Percentiles rank a stretch among this genome's conserved stretches.
phyloP scores from a whole-genome alignment of 345 rosid genomes.

The Aegle marmelos region DNA sequence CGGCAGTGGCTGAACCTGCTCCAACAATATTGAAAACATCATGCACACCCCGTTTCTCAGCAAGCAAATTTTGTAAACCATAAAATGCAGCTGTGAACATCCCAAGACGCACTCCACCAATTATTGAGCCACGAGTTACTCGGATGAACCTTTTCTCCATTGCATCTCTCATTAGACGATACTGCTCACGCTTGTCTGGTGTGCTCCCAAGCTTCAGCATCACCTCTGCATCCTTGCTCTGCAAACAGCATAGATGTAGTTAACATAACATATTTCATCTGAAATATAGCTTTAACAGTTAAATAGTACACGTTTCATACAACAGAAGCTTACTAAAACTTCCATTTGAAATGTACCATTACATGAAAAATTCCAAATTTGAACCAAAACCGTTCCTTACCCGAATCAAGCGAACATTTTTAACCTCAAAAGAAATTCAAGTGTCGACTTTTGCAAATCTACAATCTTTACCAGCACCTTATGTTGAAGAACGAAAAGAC shows the following conservation, averaged over 20 bases:
- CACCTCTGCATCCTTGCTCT: constrained; percentile 97
- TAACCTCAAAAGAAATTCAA: neutral
- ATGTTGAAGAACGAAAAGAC: neutral
- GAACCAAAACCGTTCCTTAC: neutral
- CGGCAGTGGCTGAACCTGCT: constrained; percentile 96
- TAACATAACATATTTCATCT: neutral
- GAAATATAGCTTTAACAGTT: neutral
- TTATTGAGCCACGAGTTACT: constrained; percentile 84
- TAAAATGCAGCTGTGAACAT: constrained; percentile 84
- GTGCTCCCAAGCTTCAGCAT: constrained; percentile 97
- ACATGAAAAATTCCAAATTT: neutral
- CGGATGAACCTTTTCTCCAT: constrained; percentile 90
- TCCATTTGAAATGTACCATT: neutral
- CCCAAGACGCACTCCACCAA: constrained; percentile 92
- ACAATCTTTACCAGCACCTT: neutral
- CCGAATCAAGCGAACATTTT: neutral
- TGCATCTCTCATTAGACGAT: constrained; percentile 86
- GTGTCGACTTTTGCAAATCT: neutral
- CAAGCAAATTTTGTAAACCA: constrained; percentile 70
- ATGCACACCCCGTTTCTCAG: constrained; percentile 76
- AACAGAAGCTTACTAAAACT: neutral
- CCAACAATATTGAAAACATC: constrained; percentile 82
- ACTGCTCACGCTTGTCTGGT: constrained; percentile 81
- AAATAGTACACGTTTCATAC: too few relatives aligned
- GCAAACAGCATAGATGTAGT: constrained; percentile 9